Percentiles rank a stretch among this genome's conserved stretches.
These are phyloP conservation scores for Pichia ethanolica DNA, from an alignment of 805 yeast genomes.

Conservation along the genomic window DNA sequence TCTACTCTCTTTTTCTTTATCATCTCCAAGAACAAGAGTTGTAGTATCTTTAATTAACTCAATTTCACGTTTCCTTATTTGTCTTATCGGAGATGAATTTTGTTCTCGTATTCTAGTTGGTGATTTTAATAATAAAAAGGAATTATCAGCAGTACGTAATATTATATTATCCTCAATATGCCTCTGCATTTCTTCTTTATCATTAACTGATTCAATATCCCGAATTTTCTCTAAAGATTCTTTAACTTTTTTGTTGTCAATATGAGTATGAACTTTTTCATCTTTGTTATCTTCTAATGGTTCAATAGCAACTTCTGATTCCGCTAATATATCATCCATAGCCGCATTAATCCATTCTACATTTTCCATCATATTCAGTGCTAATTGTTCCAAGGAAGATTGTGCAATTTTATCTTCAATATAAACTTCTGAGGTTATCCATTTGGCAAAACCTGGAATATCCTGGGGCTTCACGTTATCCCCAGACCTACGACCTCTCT, in stretches of 20 bases:
- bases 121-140: constrained; percentile 16
- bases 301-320: not conserved
- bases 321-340: constrained; percentile 17
- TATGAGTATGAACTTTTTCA: not conserved
- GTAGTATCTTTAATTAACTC: constrained; percentile 15
- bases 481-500: constrained; percentile 6
- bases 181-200: not conserved
- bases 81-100: constrained; percentile 15
- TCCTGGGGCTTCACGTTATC: constrained; percentile 1
- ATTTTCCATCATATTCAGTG: constrained; percentile 19
- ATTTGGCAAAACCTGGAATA: constrained; percentile 28
- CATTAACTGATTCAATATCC: not conserved
- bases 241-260: not conserved
- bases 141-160: constrained; percentile 7
- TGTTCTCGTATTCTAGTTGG: constrained; percentile 16
- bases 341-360: constrained; percentile 26
- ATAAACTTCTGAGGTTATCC: constrained; percentile 27
- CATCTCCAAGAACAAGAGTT: constrained; percentile 7
- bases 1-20: not conserved
- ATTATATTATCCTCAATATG: not conserved
- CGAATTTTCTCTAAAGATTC: too few species aligned
- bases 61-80: constrained; percentile 13
- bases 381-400: constrained; percentile 18
- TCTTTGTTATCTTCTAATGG: not conserved
- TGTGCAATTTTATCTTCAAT: constrained; percentile 21